A percentile compares a stretch with the other conserved stretches of the same genome.
These are phyloP conservation scores for Magnusiomyces ingens DNA, from an alignment of 1,139 yeast species.

Conservation along the genomic window DNA sequence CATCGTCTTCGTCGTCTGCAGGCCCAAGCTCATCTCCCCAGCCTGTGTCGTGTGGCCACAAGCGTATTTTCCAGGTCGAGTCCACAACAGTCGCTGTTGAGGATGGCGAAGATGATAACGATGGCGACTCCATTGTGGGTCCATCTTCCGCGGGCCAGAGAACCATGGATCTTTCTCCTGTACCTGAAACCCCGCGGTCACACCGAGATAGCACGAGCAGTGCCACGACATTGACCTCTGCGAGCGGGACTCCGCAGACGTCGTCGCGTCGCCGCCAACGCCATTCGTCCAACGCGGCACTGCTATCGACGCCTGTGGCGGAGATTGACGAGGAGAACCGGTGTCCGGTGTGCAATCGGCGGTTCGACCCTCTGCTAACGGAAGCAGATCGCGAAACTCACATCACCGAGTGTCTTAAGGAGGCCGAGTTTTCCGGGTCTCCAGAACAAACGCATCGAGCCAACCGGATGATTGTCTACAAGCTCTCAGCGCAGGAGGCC, in stretches of 20 bases:
- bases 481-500: constrained; percentile 45
- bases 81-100: too few species aligned
- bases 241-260: too few species aligned
- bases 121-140: too few species aligned
- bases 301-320: neutral
- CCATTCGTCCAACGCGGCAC: neutral
- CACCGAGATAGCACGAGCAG: neutral
- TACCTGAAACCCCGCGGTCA: neutral
- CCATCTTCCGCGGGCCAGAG: too few species aligned
- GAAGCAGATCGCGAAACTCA: constrained; percentile 53
- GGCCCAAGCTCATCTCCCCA: too few species aligned
- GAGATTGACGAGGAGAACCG: constrained; percentile 6
- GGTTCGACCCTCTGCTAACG: neutral
- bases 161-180: neutral
- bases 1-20: too few species aligned
- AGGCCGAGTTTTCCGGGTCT: constrained; percentile 60
- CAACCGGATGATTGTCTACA: constrained; percentile 82
- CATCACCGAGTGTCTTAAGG: constrained; percentile 58
- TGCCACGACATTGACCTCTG: too few species aligned
- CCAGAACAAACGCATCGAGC: constrained; percentile 44
- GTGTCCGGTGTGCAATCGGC: constrained; percentile 11
- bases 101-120: too few species aligned
- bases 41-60: too few species aligned
- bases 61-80: too few species aligned
- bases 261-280: neutral